Evolutionary conservation across 176 grass and related monocot genomes (phyloP), one percentile per base, ranked within the genome.

Genomic region (Oryza glumipatula): DNA sequence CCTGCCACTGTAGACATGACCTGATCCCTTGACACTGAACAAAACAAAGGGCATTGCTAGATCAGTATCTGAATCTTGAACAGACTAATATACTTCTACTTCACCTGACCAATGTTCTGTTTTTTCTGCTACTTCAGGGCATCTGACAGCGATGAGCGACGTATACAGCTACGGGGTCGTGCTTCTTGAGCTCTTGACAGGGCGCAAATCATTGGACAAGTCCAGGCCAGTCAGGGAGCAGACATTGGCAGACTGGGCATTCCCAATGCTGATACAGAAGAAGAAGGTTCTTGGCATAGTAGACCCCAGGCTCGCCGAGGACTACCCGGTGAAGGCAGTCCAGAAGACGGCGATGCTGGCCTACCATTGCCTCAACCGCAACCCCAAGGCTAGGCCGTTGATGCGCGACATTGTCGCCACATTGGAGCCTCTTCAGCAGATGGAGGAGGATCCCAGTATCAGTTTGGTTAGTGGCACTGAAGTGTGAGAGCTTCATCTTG

Each of bases 111-210:
- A 61, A n/a, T 44, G 5, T 12, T 19, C 7, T 22, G 19, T 2
- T 71, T 11, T 38, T 58, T 77, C 71, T 74, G 26, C 33, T 9
- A 49, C 11, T 76, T 32, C 67, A 95, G 93, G 95, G 21, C 95
- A 98, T 83, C 73, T 98, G 19, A 98, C 91, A 1, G 76, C 87
- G 19, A 98, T 95, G 88, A 98, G 93, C 15, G 95, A 98, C 73
- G 95, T 98, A 21, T 98, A 98, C 78, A 94, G 91, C 80, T 98
- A 93, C 7, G 91, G 95, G 36, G 93, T 98, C 5, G 91, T 98
- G 17, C 85, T 98, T 10, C 91, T 98, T 6, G 93, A 98, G 88
- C 84, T 98, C 12, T 58, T 98, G 14, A 88, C 93, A 0, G 93
- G 95, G 1, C 79, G 88, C 49, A 91, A 80, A 47, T 98, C 91